Evolutionary conservation across 148 eudicot genomes (phyloP), one percentile per base, ranked within the genome.

Genomic region (Amaranthus cruentus): DNA sequence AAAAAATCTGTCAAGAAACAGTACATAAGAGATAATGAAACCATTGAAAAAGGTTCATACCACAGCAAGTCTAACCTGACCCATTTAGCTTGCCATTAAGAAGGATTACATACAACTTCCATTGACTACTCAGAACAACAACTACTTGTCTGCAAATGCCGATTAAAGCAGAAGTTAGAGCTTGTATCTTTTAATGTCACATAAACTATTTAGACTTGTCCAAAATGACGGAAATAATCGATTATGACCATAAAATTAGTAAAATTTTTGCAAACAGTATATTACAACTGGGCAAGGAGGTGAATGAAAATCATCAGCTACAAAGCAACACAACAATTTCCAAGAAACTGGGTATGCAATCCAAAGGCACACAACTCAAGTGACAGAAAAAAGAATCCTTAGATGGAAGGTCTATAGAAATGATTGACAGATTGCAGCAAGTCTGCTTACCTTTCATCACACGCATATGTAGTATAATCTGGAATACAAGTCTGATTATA

Each of bases 21-120:
- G 47, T 13, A 70, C 56, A 79, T 65, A 56, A 50, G 47, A 47
- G 73, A 67, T 59, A 9, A 54, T 10, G 78, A 44, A 81, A 76
- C 71, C 59, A 75, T 72, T 79, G 82, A 76, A 78, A 79, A 74
- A 75, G 80, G 83, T 75, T 84, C 89, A 85, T 85, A 89, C 87
- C 87, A 81, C 83, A 79, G 79, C 79, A 73, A 86, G 79, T 81
- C 90, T 87, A 84, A 90, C 96, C 92, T 90, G 90, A 85, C 84
- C 89, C 90, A 79, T 87, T 82, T 75, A 75, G 58, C 51, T 75
- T 65, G 66, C 51, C 67, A 67, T 74, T 61, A 18, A 74, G 67
- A 54, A 81, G 83, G 62, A 90, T 73, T 72, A 88, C 69, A 78
- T 90, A 86, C 78, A 88, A 68, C 86, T 88, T 90, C 49, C 49